Evolutionary conservation across 805 yeast species (phyloP).

Genomic region (Myxozyma neglecta): DNA sequence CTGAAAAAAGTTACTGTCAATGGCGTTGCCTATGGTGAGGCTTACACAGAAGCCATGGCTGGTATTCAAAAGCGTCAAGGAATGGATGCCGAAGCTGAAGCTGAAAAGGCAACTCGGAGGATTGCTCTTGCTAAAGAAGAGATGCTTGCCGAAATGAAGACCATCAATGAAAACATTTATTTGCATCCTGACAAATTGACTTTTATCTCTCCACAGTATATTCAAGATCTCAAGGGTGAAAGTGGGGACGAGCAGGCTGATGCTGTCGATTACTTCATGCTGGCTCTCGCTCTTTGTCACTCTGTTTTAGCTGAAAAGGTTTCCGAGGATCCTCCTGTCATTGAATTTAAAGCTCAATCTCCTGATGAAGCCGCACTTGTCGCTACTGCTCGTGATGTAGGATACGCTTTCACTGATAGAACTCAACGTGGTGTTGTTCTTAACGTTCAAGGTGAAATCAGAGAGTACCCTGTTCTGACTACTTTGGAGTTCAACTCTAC

Average conservation of each 20-base stretch:
- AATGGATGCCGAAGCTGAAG: constrained; percentile 54
- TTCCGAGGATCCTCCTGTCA: constrained; percentile 39
- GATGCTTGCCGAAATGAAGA: constrained; percentile 51
- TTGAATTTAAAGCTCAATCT: constrained; percentile 71
- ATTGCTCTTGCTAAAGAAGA: constrained; percentile 47
- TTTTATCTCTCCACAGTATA: constrained; percentile 61
- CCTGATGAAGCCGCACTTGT: constrained; percentile 84
- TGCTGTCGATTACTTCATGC: constrained; percentile 59
- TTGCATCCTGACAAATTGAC: constrained; percentile 54
- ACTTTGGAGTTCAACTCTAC: constrained; percentile 66
- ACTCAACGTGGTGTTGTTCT: constrained; percentile 50
- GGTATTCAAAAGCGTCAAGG: constrained; percentile 71
- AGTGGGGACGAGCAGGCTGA: constrained; percentile 47
- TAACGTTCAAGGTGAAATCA: constrained; percentile 48
- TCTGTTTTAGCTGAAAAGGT: constrained; percentile 67
- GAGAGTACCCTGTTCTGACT: constrained; percentile 53
- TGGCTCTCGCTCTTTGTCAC: constrained; percentile 70
- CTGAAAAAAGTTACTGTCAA: constrained; percentile 72
- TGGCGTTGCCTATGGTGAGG: constrained; percentile 67
- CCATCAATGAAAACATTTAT: constrained; percentile 48
- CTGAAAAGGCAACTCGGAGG: constrained; percentile 43
- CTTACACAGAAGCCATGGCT: constrained; percentile 75
- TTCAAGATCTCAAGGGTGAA: constrained; percentile 51
- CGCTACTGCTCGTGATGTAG: constrained; percentile 71
- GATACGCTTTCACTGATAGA: constrained; percentile 60